Evolutionary conservation across 208 protist genomes (phyloP).

Genomic region (Wallacemonas sp.): DNA sequence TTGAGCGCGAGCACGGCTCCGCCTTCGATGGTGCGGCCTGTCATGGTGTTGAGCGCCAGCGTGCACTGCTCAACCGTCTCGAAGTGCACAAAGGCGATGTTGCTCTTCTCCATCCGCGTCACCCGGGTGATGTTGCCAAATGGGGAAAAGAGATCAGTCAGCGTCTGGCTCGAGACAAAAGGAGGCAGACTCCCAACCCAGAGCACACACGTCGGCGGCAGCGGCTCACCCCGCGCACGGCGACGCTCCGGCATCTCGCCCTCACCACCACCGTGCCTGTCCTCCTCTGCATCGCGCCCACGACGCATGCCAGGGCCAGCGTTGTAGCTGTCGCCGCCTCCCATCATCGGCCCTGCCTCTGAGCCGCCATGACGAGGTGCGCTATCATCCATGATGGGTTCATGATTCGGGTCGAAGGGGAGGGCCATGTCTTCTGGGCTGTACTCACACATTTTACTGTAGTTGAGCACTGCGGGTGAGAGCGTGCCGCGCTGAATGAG

Average conservation of each 20-base stretch:
- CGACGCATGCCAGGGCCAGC: slow-evolving; percentile 17
- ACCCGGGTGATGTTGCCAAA: slow-evolving; percentile 72
- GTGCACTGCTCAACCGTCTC: slow-evolving; percentile 82
- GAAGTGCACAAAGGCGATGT: slow-evolving; percentile 88
- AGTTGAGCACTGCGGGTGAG: slow-evolving; percentile 70
- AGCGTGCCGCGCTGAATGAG: slow-evolving; percentile 59
- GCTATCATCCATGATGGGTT: background rate
- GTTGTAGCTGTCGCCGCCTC: slow-evolving; percentile 22
- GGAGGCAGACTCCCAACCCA: slow-evolving; percentile 79
- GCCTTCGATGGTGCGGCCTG: slow-evolving; percentile 61
- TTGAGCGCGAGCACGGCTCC: slow-evolving; percentile 77
- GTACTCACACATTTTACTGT: slow-evolving; percentile 88
- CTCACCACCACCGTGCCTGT: background rate
- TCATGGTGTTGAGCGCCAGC: slow-evolving; percentile 78
- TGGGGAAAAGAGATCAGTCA: slow-evolving; percentile 77
- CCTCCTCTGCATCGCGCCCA: background rate
- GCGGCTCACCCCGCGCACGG: slow-evolving; percentile 52
- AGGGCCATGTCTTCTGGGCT: slow-evolving; percentile 62
- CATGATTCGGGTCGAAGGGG: slow-evolving; percentile 40
- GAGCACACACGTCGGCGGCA: slow-evolving; percentile 79
- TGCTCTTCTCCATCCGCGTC: slow-evolving; percentile 60
- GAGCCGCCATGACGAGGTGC: background rate
- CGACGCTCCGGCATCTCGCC: slow-evolving; percentile 23
- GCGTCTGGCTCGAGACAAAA: slow-evolving; percentile 61
- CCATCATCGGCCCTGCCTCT: slow-evolving; percentile 16